These are phyloP conservation scores for Mallotus japonicus DNA, from an alignment of 441 rosid species.

Conservation along the genomic window DNA sequence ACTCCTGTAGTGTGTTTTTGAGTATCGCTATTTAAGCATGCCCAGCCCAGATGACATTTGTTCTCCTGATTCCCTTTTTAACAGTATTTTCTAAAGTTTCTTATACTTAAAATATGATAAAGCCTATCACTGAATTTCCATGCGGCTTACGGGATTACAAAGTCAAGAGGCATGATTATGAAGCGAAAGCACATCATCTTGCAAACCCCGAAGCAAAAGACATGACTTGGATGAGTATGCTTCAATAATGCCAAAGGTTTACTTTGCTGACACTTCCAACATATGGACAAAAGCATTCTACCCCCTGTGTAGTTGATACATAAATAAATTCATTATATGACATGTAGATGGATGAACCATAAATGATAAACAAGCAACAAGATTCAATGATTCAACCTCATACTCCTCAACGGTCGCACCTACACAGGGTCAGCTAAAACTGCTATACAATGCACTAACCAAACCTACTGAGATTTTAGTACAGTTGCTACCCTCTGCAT, in stretches of 20 bases:
- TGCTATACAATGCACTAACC: constrained; percentile 29
- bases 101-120: background rate
- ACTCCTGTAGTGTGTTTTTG: background rate
- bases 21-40: no score
- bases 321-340: background rate
- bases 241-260: background rate
- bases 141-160: background rate
- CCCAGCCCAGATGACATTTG: background rate
- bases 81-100: background rate
- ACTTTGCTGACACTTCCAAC: background rate
- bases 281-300: constrained; percentile 7
- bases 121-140: background rate
- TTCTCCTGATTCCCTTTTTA: background rate
- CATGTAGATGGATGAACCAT: constrained; percentile 5
- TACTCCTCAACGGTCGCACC: constrained; percentile 14
- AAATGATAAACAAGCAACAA: constrained; percentile 18
- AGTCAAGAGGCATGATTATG: background rate
- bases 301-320: background rate
- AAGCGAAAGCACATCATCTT: background rate
- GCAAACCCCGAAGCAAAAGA: background rate
- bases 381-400: constrained; percentile 21
- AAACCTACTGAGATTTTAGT: constrained; percentile 16
- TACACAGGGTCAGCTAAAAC: constrained; percentile 19
- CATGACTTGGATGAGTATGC: background rate
- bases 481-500: constrained; percentile 18